Percentiles rank a stretch among this genome's conserved stretches.
These are phyloP conservation scores for Dissophora globulifera DNA, from an alignment of 192 early-diverging fungal genomes.

Conservation along the genomic window DNA sequence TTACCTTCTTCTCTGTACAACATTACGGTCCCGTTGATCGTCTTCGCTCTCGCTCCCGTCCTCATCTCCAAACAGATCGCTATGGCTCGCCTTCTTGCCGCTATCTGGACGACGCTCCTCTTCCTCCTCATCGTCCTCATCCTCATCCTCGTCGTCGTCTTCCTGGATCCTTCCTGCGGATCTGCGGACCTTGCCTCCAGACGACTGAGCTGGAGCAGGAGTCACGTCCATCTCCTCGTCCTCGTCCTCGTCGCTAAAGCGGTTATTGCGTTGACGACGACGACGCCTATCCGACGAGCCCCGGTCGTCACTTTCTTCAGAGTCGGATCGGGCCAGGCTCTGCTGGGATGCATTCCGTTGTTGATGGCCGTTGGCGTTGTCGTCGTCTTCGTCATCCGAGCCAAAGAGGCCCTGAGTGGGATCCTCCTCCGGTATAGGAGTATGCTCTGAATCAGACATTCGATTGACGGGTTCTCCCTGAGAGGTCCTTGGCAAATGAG, in stretches of 20 bases:
- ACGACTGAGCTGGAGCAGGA: neutral
- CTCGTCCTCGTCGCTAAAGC: slow-evolving; percentile 39
- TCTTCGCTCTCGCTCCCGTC: slow-evolving; percentile 31
- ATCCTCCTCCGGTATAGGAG: slow-evolving; percentile 34
- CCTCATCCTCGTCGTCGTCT: slow-evolving; percentile 38
- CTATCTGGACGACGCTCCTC: slow-evolving; percentile 5
- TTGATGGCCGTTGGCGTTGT: slow-evolving; percentile 5
- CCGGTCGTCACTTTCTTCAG: neutral
- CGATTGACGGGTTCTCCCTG: too few species aligned
- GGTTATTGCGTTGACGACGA: slow-evolving; percentile 35
- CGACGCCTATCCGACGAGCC: slow-evolving; percentile 10
- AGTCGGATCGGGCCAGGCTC: too few species aligned
- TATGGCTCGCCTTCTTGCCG: slow-evolving; percentile 2
- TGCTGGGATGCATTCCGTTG: too few species aligned
- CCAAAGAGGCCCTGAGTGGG: slow-evolving; percentile 46
- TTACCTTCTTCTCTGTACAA: slow-evolving; percentile 22
- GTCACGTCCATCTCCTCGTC: slow-evolving; percentile 16
- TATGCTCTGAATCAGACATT: slow-evolving; percentile 54
- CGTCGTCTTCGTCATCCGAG: slow-evolving; percentile 47
- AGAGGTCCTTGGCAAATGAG: too few species aligned
- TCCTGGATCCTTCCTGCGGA: slow-evolving; percentile 32
- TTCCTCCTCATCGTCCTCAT: slow-evolving; percentile 18
- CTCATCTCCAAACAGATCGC: slow-evolving; percentile 42
- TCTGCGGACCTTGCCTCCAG: slow-evolving; percentile 19
- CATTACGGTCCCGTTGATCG: slow-evolving; percentile 7